Base-by-base conservation (phyloP, 257 asterid genomes). In the Verbena officinalis region DNA sequence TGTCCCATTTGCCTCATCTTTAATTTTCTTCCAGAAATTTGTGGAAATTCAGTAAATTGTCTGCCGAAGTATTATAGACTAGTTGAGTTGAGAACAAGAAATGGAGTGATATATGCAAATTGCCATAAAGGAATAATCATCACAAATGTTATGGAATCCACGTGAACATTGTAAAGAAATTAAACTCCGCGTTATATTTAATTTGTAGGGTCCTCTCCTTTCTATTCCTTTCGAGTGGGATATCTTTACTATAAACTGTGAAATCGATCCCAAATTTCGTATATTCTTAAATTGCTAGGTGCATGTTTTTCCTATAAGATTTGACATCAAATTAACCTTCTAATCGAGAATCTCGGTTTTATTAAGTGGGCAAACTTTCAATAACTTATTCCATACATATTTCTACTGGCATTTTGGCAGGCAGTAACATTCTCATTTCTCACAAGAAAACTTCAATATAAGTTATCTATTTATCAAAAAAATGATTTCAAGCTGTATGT, bases 81-180 rank as follows among this genome's bases (percentile, higher is more conserved):
- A 12, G 12, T 1, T 17, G 36, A 67, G 7, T 55, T 39, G 5
- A 34, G 27, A 55, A 10, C 33, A 24, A 65, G 51, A 33, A 10
- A 34, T 21, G 38, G 59, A 24, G 21, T 6, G 0, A n/a, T n/a
- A n/a, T n/a, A 23, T 51, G 52, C 1, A 52, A 39, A 9, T 36
- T 7, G 52, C 52, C 20, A 21, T 36, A 22, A 40, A 36, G 42
- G 12, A 53, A 22, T 17, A 8, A 36, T 55, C 15, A 42, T 27
- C 33, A 38, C 12, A 69, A 49, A 36, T 50, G 62, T 11, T 36
- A 51, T 60, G 62, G 68, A 42, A 48, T 59, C 50, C 68, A 68
- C 67, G 59, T 68, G 67, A 22, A 14, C 24, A 36, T 9, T 24
- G 12, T 16, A 33, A 30, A 23, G 1, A 38, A 38, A 12, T 4